phyloP scores from a whole-genome alignment of 495 filamentous ascomycete species.

The Penicillium nucicola region DNA sequence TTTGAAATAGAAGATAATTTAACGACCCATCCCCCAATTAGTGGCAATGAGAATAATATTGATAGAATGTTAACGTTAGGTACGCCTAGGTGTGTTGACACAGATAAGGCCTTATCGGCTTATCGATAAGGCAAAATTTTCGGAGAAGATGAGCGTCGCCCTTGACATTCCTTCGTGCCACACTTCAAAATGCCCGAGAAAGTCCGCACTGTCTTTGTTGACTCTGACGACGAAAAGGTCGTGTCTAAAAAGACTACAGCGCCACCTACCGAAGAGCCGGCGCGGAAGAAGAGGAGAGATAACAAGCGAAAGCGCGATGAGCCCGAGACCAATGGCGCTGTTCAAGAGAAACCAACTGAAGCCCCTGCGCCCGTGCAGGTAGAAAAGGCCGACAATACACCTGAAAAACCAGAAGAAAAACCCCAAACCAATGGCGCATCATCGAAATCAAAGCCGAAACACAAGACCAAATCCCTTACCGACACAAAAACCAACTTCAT shows the following conservation, averaged over 20 bases:
- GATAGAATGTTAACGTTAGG: too few relatives aligned
- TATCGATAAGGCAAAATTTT: conserved; percentile 23
- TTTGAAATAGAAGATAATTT: too few relatives aligned
- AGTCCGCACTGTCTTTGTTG: conserved; percentile 21
- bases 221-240: conserved; percentile 17
- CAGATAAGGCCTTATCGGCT: conserved; percentile 9
- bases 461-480: conserved; percentile 13
- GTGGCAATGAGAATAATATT: too few relatives aligned
- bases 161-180: conserved; percentile 1
- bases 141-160: not conserved
- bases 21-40: too few relatives aligned
- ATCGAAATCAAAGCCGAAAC: conserved; percentile 10
- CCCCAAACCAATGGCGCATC: not conserved
- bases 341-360: conserved; percentile 3
- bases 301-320: conserved; percentile 48
- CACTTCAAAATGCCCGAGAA: conserved; percentile 49
- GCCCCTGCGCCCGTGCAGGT: not conserved
- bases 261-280: conserved; percentile 15
- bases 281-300: conserved; percentile 25
- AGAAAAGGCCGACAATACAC: not conserved
- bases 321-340: conserved; percentile 1
- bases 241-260: not conserved
- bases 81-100: too few relatives aligned
- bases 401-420: not conserved
- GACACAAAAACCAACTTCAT: conserved; percentile 28